Conservation (phyloP, 2,329 filamentous ascomycete genomes). For the Elsinoe necatrix region DNA sequence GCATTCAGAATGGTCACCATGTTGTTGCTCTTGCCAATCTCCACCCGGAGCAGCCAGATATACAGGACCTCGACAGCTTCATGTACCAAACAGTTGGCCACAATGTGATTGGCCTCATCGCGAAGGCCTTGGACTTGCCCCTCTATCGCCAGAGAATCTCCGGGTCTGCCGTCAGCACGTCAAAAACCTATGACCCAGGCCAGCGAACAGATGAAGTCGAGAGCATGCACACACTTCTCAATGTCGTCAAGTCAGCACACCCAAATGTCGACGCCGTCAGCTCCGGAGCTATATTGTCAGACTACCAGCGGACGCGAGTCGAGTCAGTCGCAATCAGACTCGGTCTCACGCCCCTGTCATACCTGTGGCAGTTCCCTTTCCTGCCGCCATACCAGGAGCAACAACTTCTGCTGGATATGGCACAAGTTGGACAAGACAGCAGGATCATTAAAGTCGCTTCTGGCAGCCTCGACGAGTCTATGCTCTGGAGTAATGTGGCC, state of each 20-base stretch:
- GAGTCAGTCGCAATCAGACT: slow-evolving; percentile 82
- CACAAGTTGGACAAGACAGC: slow-evolving; percentile 66
- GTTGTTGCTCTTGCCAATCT: slow-evolving; percentile 87
- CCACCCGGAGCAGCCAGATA: slow-evolving; percentile 51
- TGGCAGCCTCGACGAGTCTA: slow-evolving; percentile 70
- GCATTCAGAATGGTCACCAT: slow-evolving; percentile 72
- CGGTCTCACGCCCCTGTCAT: slow-evolving; percentile 74
- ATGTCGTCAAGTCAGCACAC: slow-evolving; percentile 55
- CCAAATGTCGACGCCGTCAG: slow-evolving; percentile 79
- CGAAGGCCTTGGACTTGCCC: slow-evolving; percentile 66
- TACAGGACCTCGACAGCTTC: slow-evolving; percentile 80
- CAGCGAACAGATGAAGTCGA: slow-evolving; percentile 68
- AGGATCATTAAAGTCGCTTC: slow-evolving; percentile 92
- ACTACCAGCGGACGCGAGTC: slow-evolving; percentile 92
- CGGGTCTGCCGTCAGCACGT: slow-evolving; percentile 62
- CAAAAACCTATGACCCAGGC: slow-evolving; percentile 54
- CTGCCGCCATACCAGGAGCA: slow-evolving; percentile 49
- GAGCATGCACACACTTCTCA: slow-evolving; percentile 69
- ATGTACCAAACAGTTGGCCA: slow-evolving; percentile 99
- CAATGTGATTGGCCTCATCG: slow-evolving; percentile 75
- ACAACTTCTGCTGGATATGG: slow-evolving; percentile 72
- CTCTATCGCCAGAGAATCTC: slow-evolving; percentile 72
- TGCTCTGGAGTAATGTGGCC: slow-evolving; percentile 75
- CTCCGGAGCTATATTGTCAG: slow-evolving; percentile 86
- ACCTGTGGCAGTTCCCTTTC: slow-evolving; percentile 82